phyloP scores from a whole-genome alignment of 1,284 basidiomycete species.

The Ceratobasidium sp. region DNA sequence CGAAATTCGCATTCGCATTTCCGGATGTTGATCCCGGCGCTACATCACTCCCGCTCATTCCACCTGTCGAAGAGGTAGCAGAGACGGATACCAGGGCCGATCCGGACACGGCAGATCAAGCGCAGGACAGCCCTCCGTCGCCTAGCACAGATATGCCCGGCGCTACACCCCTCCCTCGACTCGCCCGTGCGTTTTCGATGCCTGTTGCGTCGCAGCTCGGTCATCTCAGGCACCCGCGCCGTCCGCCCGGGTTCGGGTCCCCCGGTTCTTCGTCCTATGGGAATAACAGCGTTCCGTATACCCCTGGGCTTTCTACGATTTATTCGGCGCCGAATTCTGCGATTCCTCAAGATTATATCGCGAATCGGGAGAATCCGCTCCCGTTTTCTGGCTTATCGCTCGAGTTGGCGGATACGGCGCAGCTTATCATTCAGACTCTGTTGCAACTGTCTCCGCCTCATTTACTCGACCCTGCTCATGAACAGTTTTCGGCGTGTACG shows the following conservation, averaged over 20 bases:
- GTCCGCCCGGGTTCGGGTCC: conserved; percentile 29
- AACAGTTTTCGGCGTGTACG: conserved; percentile 89
- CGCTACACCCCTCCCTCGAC: conserved; percentile 59
- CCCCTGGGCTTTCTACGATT: conserved; percentile 40
- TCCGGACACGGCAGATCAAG: conserved; percentile 15
- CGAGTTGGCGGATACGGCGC: conserved; percentile 89
- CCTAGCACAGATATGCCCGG: conserved; percentile 44
- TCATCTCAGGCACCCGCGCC: conserved; percentile 16
- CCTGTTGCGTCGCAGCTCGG: conserved; percentile 76
- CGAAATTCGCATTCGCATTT: conserved; percentile 36
- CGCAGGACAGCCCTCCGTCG: conserved; percentile 44
- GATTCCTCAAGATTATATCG: conserved; percentile 14
- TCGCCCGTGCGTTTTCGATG: conserved; percentile 78
- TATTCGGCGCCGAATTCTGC: neutral
- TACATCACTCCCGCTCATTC: conserved; percentile 3
- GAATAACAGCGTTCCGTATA: conserved; percentile 9
- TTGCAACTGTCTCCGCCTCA: conserved; percentile 89
- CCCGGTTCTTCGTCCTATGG: conserved; percentile 24
- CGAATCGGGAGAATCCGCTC: conserved; percentile 50
- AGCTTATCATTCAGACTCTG: conserved; percentile 89
- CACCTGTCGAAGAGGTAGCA: conserved; percentile 11
- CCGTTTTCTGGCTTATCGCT: conserved; percentile 57
- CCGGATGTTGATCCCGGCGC: conserved; percentile 21
- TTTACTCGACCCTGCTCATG: conserved; percentile 90
- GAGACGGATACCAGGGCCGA: conserved; percentile 1